Percentiles rank a stretch among this genome's conserved stretches.
phyloP scores from a whole-genome alignment of 345 rosid species.

The Carallia brachiata region DNA sequence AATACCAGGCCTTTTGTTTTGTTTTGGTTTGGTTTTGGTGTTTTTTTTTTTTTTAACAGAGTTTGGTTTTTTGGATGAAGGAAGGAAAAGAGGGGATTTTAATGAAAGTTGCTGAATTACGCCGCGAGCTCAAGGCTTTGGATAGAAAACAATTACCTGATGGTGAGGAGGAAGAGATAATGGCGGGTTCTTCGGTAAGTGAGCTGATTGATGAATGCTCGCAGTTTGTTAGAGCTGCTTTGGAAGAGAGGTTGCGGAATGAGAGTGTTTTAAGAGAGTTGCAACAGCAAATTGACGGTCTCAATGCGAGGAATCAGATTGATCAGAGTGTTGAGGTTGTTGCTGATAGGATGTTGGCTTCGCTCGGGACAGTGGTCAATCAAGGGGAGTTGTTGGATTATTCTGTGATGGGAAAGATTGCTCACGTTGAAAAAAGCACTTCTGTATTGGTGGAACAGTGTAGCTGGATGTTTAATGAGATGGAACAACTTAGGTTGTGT shows the following conservation, averaged over 20 bases:
- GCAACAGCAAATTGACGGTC: constrained; percentile 57
- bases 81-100: constrained; percentile 46
- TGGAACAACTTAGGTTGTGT: constrained; percentile 66
- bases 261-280: constrained; percentile 47
- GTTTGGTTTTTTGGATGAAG: constrained; percentile 27
- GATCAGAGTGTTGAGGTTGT: constrained; percentile 45
- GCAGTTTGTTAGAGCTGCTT: constrained; percentile 34
- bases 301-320: constrained; percentile 43
- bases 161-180: constrained; percentile 22
- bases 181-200: constrained; percentile 13
- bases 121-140: constrained; percentile 43
- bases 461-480: constrained; percentile 53
- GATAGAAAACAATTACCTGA: constrained; percentile 17
- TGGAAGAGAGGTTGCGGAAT: constrained; percentile 40
- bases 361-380: constrained; percentile 53
- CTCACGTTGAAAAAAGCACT: constrained; percentile 56
- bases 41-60: neutral
- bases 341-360: constrained; percentile 58
- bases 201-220: constrained; percentile 51
- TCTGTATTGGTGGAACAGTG: constrained; percentile 56
- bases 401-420: constrained; percentile 46
- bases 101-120: constrained; percentile 43
- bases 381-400: constrained; percentile 55
- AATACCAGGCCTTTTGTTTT: neutral
- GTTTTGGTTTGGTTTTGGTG: neutral